Evolutionary conservation across 2,329 filamentous ascomycete species (phyloP).

Genomic region (Colletotrichum sp.): DNA sequence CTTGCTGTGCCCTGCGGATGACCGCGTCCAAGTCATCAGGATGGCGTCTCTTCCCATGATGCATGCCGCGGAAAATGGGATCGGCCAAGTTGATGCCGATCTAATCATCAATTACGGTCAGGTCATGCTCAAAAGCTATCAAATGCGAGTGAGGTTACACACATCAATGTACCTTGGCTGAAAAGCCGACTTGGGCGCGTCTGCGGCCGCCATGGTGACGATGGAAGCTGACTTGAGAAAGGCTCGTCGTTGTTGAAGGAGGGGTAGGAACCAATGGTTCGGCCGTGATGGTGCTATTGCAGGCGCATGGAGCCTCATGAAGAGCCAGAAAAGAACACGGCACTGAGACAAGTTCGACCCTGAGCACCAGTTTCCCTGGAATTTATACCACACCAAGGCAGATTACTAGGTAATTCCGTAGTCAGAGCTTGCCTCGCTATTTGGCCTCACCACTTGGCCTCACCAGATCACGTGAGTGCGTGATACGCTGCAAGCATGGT

Average conservation of each 20-base stretch:
- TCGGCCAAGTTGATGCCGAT: conserved; percentile 97
- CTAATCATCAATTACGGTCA: conserved; percentile 38
- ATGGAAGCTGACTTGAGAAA: neutral
- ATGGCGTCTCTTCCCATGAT: conserved; percentile 80
- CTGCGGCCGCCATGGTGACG: conserved; percentile 5
- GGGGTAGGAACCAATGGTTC: neutral
- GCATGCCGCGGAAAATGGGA: conserved; percentile 83
- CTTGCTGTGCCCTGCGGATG: conserved; percentile 75
- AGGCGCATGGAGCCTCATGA: neutral
- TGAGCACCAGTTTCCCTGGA: neutral
- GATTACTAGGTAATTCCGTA: neutral
- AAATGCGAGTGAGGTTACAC: conserved; percentile 29
- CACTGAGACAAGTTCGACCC: neutral
- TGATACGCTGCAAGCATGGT: neutral
- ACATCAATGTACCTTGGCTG: conserved; percentile 68
- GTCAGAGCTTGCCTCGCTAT: neutral
- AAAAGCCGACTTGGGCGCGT: conserved; percentile 31
- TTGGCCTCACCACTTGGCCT: neutral
- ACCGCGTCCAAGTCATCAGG: conserved; percentile 77
- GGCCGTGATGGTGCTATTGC: neutral
- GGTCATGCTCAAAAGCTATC: conserved; percentile 11
- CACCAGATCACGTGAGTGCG: conserved; percentile 8
- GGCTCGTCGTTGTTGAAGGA: neutral
- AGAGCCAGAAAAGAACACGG: neutral
- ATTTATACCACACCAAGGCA: neutral